Conservation (phyloP, 768 basidiomycete genomes). For the Boletus sensibilis region DNA sequence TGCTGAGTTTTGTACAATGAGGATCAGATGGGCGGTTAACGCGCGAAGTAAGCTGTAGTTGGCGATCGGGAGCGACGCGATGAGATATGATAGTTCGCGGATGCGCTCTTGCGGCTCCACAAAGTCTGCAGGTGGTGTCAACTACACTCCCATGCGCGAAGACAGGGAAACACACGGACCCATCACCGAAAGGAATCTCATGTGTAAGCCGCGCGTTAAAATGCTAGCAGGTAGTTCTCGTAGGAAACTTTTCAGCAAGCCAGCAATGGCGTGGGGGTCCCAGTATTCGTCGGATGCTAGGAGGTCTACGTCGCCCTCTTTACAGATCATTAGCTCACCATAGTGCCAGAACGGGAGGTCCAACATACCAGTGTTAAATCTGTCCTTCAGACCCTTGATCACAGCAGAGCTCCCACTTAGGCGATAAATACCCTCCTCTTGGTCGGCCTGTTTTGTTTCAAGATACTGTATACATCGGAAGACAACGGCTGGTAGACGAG, state of each 20-base stretch:
- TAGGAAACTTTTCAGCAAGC: conserved; percentile 88
- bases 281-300: conserved; percentile 86
- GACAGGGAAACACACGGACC: conserved; percentile 52
- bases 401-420: conserved; percentile 93
- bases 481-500: conserved; percentile 88
- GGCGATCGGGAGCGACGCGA: conserved; percentile 82
- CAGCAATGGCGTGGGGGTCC: conserved; percentile 98
- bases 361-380: conserved; percentile 81
- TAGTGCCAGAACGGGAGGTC: neutral
- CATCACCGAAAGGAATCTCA: conserved; percentile 88
- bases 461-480: conserved; percentile 96
- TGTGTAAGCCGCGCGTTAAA: conserved; percentile 87
- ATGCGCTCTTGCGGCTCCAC: conserved; percentile 87
- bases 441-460: conserved; percentile 89
- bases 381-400: conserved; percentile 89
- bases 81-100: conserved; percentile 79
- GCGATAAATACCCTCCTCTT: conserved; percentile 97
- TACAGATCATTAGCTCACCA: conserved; percentile 9
- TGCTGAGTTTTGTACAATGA: conserved; percentile 86
- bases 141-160: conserved; percentile 1
- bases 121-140: conserved; percentile 59
- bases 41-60: conserved; percentile 95
- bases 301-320: conserved; percentile 96
- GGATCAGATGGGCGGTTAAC: conserved; percentile 90
- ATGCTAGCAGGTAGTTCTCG: conserved; percentile 93